These are phyloP conservation scores for Rhizoctonia solani DNA, from an alignment of 1,284 basidiomycete species.

Conservation along the genomic window DNA sequence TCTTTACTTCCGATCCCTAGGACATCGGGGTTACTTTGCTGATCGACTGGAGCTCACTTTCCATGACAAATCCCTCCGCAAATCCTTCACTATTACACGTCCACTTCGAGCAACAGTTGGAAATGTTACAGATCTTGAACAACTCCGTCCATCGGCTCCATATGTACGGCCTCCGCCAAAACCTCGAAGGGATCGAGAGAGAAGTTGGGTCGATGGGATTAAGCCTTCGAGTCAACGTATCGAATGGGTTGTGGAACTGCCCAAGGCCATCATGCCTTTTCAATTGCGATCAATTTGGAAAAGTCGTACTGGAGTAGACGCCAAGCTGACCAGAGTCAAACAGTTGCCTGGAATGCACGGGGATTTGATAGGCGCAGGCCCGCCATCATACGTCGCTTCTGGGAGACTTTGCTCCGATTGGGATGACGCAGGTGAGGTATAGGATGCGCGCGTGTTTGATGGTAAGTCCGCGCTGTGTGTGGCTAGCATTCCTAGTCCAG, in stretches of 20 bases:
- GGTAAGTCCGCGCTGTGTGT: no score
- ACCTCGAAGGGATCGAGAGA: constrained; percentile 48
- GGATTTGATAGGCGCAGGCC: constrained; percentile 38
- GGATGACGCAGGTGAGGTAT: no score
- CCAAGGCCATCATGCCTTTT: constrained; percentile 44
- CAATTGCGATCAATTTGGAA: constrained; percentile 20
- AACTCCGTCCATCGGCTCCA: constrained; percentile 55
- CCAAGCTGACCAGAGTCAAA: constrained; percentile 17
- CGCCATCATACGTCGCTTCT: constrained; percentile 52
- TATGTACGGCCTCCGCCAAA: constrained; percentile 56
- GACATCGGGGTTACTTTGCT: constrained; percentile 54
- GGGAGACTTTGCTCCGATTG: constrained; percentile 58
- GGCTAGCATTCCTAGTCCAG: no score
- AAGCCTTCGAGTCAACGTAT: constrained; percentile 51
- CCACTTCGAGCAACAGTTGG: constrained; percentile 50
- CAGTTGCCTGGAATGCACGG: constrained; percentile 40
- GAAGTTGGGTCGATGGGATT: constrained; percentile 53
- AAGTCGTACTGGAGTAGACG: constrained; percentile 10
- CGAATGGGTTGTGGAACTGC: constrained; percentile 51
- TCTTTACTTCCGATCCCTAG: constrained; percentile 36
- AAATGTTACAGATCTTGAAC: constrained; percentile 54
- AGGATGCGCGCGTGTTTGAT: no score
- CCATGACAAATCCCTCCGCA: constrained; percentile 42
- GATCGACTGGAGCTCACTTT: constrained; percentile 49
- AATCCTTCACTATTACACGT: constrained; percentile 52